phyloP scores from a whole-genome alignment of 108 stramenopile genomes.

The Pseudonitzschia multiseries region DNA sequence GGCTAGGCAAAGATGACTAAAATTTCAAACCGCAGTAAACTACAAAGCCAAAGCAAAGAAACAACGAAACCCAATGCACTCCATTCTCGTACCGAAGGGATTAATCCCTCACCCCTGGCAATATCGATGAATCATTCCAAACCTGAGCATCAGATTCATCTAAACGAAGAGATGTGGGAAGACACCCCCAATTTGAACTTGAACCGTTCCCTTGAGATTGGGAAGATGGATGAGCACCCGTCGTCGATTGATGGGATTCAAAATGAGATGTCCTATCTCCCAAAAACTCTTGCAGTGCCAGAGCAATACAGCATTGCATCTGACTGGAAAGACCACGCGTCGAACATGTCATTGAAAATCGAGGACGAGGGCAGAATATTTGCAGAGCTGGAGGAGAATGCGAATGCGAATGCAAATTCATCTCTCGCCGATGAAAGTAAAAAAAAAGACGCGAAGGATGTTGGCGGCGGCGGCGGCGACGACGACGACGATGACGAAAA shows the following conservation, averaged over 20 bases:
- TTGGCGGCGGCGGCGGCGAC: background rate
- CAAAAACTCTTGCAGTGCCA: background rate
- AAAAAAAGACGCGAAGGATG: background rate
- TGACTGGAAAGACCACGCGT: background rate
- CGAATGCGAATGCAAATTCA: background rate
- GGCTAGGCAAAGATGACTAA: background rate
- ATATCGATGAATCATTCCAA: slow-evolving; percentile 12
- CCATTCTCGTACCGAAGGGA: background rate
- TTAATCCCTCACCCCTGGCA: background rate
- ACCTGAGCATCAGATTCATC: slow-evolving; percentile 9
- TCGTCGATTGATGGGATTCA: background rate
- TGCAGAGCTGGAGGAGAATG: background rate
- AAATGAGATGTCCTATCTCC: background rate
- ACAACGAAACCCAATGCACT: background rate
- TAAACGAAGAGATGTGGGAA: background rate
- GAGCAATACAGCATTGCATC: background rate
- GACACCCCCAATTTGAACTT: background rate
- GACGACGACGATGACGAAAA: background rate
- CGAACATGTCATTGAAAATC: background rate
- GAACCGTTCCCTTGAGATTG: background rate
- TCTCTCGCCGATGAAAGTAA: background rate
- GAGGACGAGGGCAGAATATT: background rate
- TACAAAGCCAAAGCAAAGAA: background rate
- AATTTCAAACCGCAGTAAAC: background rate
- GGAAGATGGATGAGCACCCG: background rate